Conservation (phyloP, 2,329 filamentous ascomycete species). For the Fonsecaea monophora region DNA sequence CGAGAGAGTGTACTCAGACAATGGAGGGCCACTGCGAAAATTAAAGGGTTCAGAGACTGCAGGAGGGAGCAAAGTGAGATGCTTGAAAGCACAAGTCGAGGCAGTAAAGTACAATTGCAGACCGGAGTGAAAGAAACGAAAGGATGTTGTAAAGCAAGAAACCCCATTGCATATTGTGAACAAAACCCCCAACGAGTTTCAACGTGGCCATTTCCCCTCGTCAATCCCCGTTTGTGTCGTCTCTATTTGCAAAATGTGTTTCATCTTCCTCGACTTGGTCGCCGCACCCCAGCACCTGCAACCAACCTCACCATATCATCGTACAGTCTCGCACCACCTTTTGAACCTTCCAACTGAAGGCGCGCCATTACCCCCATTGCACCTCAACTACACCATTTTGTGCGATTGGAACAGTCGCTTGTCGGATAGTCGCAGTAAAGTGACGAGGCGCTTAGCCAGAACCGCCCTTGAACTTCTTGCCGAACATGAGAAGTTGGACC, state of each 20-base stretch:
- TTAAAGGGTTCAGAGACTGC: background rate
- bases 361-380: constrained; percentile 16
- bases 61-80: background rate
- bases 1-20: too few species aligned
- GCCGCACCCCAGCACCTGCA: constrained; percentile 5
- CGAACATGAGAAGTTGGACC: constrained; percentile 93
- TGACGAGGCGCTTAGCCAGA: constrained; percentile 43
- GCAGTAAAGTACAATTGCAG: constrained; percentile 58
- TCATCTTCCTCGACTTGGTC: constrained; percentile 15
- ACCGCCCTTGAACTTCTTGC: constrained; percentile 90
- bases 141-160: constrained; percentile 25
- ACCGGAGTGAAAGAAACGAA: constrained; percentile 26
- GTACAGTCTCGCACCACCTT: constrained; percentile 15
- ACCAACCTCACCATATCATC: constrained; percentile 15
- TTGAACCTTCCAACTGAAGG: constrained; percentile 29
- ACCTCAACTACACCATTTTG: background rate
- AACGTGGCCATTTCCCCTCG: constrained; percentile 22
- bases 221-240: constrained; percentile 25
- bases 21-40: background rate
- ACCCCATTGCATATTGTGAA: constrained; percentile 26
- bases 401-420: constrained; percentile 18
- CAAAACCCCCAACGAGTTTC: constrained; percentile 20
- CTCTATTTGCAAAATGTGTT: constrained; percentile 34
- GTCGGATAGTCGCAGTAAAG: constrained; percentile 22
- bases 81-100: constrained; percentile 45